Evolutionary conservation across 2,329 filamentous ascomycete genomes (phyloP), one percentile per base, ranked within the genome.

Genomic region (Tolypocladium cylindrosporum): DNA sequence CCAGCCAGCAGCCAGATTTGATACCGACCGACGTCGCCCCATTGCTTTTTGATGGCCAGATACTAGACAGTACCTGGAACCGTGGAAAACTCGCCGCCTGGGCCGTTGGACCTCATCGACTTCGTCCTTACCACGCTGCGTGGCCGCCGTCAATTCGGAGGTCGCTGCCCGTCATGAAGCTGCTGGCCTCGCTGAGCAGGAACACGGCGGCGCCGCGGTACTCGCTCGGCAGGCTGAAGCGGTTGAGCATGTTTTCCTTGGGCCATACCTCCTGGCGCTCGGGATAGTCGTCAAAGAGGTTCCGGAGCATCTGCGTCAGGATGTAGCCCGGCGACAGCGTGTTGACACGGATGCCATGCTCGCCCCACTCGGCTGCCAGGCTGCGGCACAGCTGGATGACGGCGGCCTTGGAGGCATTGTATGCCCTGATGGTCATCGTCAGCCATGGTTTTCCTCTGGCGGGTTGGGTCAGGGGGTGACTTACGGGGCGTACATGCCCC

Each of bases 321-420:
- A 91, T 90, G 69, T 91, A 91, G 10, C 90, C 89, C 0, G 90
- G 89, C 24, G 86, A 90, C 61, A 94, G 82, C 16, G 87, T 91
- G 74, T 94, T 93, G 61, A 93, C 87, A 2, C 89, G 83, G 66
- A 94, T 92, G 42, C 83, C 84, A 69, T 88, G 73, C 63, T 77
- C 71, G 53, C 87, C 88, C 88, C 88, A 91, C 70, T 92, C 89
- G 11, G 81, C 74, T 1, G 88, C 88, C 10, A 91, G 77, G 69
- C 87, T 90, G 59, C 87, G 83, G 0, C 73, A 84, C 1, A 91
- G 80, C 71, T 91, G 88, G 57, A 90, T 72, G 6, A 91, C 87
- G 4, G 82, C 89, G 4, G 87, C 86, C 71, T 91, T 91, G 55
- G 84, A 88, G 31, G 88, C 81, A 66, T 91, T 91, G 76, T 91